These are phyloP conservation scores for Fusarium nodosum DNA, from an alignment of 2,329 filamentous ascomycete genomes.

Conservation along the genomic window DNA sequence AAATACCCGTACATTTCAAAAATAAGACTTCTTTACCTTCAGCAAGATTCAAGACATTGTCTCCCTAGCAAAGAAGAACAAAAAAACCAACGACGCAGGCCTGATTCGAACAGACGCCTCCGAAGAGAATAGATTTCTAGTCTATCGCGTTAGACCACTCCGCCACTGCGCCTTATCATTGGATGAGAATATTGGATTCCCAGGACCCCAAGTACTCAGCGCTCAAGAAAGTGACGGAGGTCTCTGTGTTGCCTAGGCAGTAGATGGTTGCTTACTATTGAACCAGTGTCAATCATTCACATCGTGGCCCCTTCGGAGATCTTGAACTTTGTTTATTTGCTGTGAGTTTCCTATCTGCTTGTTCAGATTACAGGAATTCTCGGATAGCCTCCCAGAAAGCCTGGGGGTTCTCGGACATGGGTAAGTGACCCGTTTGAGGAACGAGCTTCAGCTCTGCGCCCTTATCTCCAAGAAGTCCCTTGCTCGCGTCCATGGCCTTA, in stretches of 20 bases:
- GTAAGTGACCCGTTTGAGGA: conserved; percentile 80
- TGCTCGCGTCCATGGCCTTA: conserved; percentile 84
- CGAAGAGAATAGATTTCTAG: conserved; percentile 18
- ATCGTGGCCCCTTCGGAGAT: not conserved
- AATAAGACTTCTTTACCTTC: not conserved
- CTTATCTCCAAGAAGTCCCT: conserved; percentile 65
- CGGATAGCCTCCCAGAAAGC: conserved; percentile 75
- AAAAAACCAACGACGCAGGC: conserved; percentile 14
- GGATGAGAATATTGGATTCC: not conserved
- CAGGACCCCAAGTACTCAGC: not conserved
- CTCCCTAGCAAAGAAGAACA: not conserved
- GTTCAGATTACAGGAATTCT: conserved; percentile 63
- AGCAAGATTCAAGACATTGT: not conserved
- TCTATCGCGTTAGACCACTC: conserved; percentile 16
- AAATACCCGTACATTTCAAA: not conserved
- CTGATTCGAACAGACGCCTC: conserved; percentile 17
- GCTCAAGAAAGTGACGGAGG: too few relatives aligned
- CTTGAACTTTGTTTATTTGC: not conserved
- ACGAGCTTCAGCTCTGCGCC: conserved; percentile 74
- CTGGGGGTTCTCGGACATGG: conserved; percentile 82
- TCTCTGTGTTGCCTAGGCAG: too few relatives aligned
- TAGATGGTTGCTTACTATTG: not conserved
- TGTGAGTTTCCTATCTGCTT: not conserved
- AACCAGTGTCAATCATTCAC: not conserved
- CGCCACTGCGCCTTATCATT: conserved; percentile 10